Conservation (phyloP, 2,329 filamentous ascomycete genomes). For the Xylaria arbuscula region DNA sequence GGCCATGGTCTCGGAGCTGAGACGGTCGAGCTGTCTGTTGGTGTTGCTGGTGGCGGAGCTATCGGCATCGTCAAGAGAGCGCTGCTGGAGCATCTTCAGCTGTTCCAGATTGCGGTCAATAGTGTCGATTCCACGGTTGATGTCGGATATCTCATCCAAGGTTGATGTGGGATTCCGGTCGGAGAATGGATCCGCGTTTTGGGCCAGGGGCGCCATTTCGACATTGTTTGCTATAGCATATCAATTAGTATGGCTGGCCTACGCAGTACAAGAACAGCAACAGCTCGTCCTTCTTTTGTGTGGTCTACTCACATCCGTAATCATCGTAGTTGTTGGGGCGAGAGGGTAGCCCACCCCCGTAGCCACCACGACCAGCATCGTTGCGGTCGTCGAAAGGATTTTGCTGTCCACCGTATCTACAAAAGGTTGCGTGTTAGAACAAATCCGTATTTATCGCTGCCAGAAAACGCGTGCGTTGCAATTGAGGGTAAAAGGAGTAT, state of each 20-base stretch:
- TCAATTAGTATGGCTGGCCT: constrained; percentile 35
- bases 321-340: constrained; percentile 45
- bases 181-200: constrained; percentile 61
- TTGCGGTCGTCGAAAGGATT: constrained; percentile 71
- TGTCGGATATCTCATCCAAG: constrained; percentile 84
- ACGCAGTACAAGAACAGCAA: background rate
- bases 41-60: constrained; percentile 73
- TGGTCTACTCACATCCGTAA: constrained; percentile 55
- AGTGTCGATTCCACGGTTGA: constrained; percentile 79
- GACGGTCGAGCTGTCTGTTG: constrained; percentile 75
- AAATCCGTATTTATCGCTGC: constrained; percentile 18
- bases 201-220: constrained; percentile 76
- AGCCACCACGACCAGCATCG: constrained; percentile 52
- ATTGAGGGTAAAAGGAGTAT: constrained; percentile 47
- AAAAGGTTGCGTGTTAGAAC: constrained; percentile 48
- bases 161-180: constrained; percentile 76
- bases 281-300: background rate
- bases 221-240: constrained; percentile 61
- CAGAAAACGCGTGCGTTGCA: constrained; percentile 29
- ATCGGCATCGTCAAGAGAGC: constrained; percentile 79
- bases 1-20: constrained; percentile 83
- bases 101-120: constrained; percentile 78
- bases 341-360: constrained; percentile 48
- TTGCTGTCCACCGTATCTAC: constrained; percentile 64
- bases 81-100: constrained; percentile 76